Percentiles rank a stretch among this genome's conserved stretches.
phyloP scores from a whole-genome alignment of 2,329 filamentous ascomycete species.

The Calcarisporium arbuscula region DNA sequence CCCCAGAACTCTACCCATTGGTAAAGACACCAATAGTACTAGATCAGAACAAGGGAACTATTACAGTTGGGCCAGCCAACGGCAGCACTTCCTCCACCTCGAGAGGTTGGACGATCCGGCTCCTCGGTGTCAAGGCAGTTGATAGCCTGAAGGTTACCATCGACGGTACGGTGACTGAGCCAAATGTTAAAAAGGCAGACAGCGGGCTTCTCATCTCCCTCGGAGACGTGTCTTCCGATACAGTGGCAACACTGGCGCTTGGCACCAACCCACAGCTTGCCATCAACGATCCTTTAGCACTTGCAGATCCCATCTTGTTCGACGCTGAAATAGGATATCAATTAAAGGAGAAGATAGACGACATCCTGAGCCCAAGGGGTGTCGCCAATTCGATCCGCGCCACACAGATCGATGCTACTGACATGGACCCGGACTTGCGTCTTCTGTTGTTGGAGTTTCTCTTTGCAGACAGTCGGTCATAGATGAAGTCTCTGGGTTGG shows the following conservation, averaged over 20 bases:
- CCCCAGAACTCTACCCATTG: too few relatives aligned
- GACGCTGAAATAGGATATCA: slow-evolving; percentile 10
- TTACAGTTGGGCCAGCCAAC: slow-evolving; percentile 4
- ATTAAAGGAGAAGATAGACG: slow-evolving; percentile 13
- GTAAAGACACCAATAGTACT: slow-evolving; percentile 7
- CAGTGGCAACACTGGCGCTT: slow-evolving; percentile 6
- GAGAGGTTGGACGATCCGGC: slow-evolving; percentile 7
- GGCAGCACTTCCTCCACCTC: not conserved
- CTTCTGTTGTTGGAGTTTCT: slow-evolving; percentile 13
- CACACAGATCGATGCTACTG: slow-evolving; percentile 12
- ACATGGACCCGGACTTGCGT: slow-evolving; percentile 15
- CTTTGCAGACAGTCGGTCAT: slow-evolving; percentile 11
- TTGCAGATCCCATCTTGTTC: slow-evolving; percentile 12
- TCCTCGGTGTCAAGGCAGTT: slow-evolving; percentile 5
- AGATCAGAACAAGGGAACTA: slow-evolving; percentile 6
- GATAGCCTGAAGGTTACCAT: not conserved
- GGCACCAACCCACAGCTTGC: slow-evolving; percentile 9
- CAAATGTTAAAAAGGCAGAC: not conserved
- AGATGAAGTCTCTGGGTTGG: too few relatives aligned
- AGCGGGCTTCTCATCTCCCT: slow-evolving; percentile 5
- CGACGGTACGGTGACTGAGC: not conserved
- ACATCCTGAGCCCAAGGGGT: slow-evolving; percentile 5
- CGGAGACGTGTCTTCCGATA: slow-evolving; percentile 8
- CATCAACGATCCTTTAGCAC: slow-evolving; percentile 9
- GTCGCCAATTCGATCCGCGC: slow-evolving; percentile 8